These are phyloP conservation scores for Rhizodiscina lignyota DNA, from an alignment of 495 filamentous ascomycete species.

Conservation along the genomic window DNA sequence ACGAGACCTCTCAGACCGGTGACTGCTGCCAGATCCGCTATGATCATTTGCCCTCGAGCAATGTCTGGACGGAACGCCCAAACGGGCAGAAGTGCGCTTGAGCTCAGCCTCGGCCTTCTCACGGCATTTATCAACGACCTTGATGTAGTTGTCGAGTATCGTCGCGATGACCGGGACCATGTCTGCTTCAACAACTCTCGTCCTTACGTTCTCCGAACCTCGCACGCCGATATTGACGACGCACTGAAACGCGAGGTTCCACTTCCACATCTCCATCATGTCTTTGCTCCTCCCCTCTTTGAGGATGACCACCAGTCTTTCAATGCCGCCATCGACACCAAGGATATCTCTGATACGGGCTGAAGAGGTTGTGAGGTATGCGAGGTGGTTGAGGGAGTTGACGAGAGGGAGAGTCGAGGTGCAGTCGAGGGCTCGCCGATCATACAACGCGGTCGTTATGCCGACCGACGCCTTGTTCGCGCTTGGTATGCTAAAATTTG, in stretches of 20 bases:
- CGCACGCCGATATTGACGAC: conserved; percentile 97
- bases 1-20: conserved; percentile 22
- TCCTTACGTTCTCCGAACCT: conserved; percentile 82
- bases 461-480: conserved; percentile 99
- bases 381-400: conserved; percentile 95
- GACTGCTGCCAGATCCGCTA: conserved; percentile 14
- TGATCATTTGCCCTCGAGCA: conserved; percentile 15
- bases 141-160: conserved; percentile 97
- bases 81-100: conserved; percentile 25
- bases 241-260: conserved; percentile 97
- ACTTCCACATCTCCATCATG: conserved; percentile 99
- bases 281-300: conserved; percentile 93
- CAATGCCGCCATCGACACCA: conserved; percentile 94
- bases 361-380: conserved; percentile 96
- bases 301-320: conserved; percentile 88
- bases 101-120: conserved; percentile 61
- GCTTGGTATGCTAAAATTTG: conserved; percentile 99
- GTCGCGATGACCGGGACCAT: conserved; percentile 98
- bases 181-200: conserved; percentile 91
- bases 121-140: conserved; percentile 79
- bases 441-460: conserved; percentile 96
- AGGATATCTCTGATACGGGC: conserved; percentile 94
- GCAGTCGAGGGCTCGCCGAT: conserved; percentile 91
- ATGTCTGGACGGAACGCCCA: conserved; percentile 15
- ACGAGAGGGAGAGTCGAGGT: conserved; percentile 94